phyloP scores from a whole-genome alignment of 108 stramenopile genomes.

The Epithemia pelagica region DNA sequence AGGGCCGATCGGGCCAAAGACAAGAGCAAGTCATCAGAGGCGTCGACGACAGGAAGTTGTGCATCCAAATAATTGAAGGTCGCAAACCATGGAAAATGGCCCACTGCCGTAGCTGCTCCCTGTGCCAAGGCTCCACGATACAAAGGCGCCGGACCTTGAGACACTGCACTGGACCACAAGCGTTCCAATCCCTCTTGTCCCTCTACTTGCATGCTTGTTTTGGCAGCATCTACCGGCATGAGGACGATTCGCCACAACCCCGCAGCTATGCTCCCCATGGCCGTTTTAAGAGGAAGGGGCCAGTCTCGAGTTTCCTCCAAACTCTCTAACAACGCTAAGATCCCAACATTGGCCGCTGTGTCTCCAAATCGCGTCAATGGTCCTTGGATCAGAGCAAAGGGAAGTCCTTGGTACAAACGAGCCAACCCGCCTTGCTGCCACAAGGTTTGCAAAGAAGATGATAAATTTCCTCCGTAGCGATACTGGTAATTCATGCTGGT shows the following conservation, averaged over 20 bases:
- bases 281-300: slow-evolving; percentile 72
- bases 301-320: slow-evolving; percentile 46
- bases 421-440: slow-evolving; percentile 87
- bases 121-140: slow-evolving; percentile 80
- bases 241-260: slow-evolving; percentile 83
- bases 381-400: slow-evolving; percentile 89
- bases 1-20: slow-evolving; percentile 61
- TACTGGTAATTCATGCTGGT: slow-evolving; percentile 90
- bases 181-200: slow-evolving; percentile 49
- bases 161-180: slow-evolving; percentile 26
- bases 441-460: slow-evolving; percentile 50
- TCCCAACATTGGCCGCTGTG: slow-evolving; percentile 95
- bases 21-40: slow-evolving; percentile 56
- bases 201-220: slow-evolving; percentile 93
- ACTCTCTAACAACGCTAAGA: slow-evolving; percentile 73
- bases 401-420: slow-evolving; percentile 87
- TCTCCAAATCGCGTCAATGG: slow-evolving; percentile 92
- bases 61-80: slow-evolving; percentile 76
- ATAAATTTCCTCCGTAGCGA: slow-evolving; percentile 67
- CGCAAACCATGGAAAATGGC: slow-evolving; percentile 75
- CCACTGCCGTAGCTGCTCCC: slow-evolving; percentile 75
- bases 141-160: slow-evolving; percentile 54
- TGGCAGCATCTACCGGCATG: slow-evolving; percentile 92
- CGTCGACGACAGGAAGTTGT: slow-evolving; percentile 35
- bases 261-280: slow-evolving; percentile 63